These are phyloP conservation scores for Xylaria sp. DNA, from an alignment of 2,329 filamentous ascomycete genomes.

Conservation along the genomic window DNA sequence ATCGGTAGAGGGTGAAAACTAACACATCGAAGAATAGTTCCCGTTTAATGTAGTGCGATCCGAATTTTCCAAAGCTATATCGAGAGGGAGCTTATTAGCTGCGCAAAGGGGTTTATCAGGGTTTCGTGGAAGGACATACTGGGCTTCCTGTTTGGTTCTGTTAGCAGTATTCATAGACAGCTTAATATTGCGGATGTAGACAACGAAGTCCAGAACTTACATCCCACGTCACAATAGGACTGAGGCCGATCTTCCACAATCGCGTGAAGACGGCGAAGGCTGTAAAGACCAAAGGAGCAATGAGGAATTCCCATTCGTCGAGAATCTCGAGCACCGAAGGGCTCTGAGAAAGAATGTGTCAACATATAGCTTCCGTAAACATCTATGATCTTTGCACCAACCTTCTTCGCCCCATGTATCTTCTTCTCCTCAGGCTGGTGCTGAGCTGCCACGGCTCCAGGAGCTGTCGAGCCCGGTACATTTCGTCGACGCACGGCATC, in stretches of 20 bases:
- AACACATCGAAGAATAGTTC: conserved; percentile 95
- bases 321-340: conserved; percentile 71
- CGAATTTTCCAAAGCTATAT: conserved; percentile 90
- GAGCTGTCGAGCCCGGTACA: conserved; percentile 57
- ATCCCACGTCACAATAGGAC: conserved; percentile 74
- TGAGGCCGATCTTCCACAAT: conserved; percentile 76
- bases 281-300: conserved; percentile 71
- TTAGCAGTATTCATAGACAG: conserved; percentile 36
- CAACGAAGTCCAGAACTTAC: conserved; percentile 44
- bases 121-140: conserved; percentile 58
- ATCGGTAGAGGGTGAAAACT: conserved; percentile 44
- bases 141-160: conserved; percentile 59
- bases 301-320: conserved; percentile 70
- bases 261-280: conserved; percentile 73
- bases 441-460: conserved; percentile 50
- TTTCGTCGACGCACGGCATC: conserved; percentile 68
- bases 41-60: conserved; percentile 97
- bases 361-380: conserved; percentile 11
- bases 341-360: conserved; percentile 50
- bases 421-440: conserved; percentile 69
- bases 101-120: conserved; percentile 28
- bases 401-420: conserved; percentile 66
- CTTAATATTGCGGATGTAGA: background rate
- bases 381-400: conserved; percentile 47
- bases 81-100: conserved; percentile 44